These are phyloP conservation scores for Balakata baccata DNA, from an alignment of 345 rosid species.

Conservation along the genomic window DNA sequence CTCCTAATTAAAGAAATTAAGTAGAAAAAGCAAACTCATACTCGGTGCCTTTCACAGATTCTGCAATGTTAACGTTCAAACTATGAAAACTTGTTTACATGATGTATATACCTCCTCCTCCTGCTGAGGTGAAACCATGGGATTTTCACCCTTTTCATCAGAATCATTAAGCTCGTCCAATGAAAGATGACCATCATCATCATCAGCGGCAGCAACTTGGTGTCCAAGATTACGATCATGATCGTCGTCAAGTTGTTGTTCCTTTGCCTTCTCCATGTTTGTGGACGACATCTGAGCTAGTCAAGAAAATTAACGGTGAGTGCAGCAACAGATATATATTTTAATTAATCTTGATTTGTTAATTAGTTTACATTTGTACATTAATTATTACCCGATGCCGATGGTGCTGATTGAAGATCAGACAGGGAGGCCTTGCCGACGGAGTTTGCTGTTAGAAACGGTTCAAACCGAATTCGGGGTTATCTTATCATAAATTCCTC, in stretches of 20 bases:
- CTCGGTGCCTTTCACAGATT: too few relatives aligned
- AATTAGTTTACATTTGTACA: neutral
- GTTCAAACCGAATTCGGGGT: conserved; percentile 4
- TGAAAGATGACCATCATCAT: conserved; percentile 1
- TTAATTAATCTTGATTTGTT: too few relatives aligned
- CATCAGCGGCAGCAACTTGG: conserved; percentile 19
- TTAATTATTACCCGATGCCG: neutral
- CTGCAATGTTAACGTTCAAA: too few relatives aligned
- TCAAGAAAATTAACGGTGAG: neutral
- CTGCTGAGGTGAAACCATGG: conserved; percentile 36
- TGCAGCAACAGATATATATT: too few relatives aligned
- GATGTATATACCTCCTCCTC: conserved; percentile 47
- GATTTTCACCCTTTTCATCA: conserved; percentile 24
- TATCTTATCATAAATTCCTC: neutral
- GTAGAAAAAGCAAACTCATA: neutral
- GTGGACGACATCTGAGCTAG: conserved; percentile 21
- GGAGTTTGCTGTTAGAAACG: neutral
- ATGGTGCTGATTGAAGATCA: neutral
- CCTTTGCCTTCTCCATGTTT: conserved; percentile 37
- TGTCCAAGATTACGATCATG: conserved; percentile 9
- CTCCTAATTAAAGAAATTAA: conserved; percentile 38
- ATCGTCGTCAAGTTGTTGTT: conserved; percentile 30
- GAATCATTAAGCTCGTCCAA: conserved; percentile 21
- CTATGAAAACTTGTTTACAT: too few relatives aligned
- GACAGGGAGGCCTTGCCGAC: neutral